A percentile compares a stretch with the other conserved stretches of the same genome.
phyloP scores from a whole-genome alignment of 495 filamentous ascomycete species.

The Apodospora peruviana region DNA sequence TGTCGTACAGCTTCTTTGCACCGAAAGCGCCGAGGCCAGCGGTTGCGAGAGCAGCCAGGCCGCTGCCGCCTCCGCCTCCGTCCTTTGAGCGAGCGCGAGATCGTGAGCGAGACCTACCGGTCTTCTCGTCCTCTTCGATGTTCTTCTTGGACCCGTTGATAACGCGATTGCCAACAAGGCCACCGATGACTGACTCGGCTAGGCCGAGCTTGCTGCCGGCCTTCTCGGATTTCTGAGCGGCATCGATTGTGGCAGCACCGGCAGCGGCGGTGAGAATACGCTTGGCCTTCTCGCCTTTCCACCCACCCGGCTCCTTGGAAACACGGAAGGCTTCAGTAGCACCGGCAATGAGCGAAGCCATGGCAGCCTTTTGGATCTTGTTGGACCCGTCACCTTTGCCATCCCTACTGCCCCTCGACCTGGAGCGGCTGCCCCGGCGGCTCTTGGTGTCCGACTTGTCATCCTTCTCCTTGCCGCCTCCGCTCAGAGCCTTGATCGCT shows the following conservation, averaged over 20 bases:
- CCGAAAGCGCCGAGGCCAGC: conserved; percentile 71
- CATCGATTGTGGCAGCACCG: conserved; percentile 77
- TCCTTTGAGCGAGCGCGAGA: conserved; percentile 47
- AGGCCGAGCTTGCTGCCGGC: conserved; percentile 57
- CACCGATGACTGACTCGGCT: conserved; percentile 75
- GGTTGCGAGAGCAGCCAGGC: conserved; percentile 62
- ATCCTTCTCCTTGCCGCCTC: conserved; percentile 38
- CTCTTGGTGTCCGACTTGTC: conserved; percentile 47
- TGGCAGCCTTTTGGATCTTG: conserved; percentile 77
- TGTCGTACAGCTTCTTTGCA: conserved; percentile 60
- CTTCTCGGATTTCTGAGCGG: conserved; percentile 67
- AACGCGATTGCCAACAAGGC: conserved; percentile 73
- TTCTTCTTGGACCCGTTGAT: conserved; percentile 68
- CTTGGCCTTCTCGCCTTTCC: conserved; percentile 80
- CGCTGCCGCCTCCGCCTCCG: conserved; percentile 42
- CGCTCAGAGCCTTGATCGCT: conserved; percentile 48
- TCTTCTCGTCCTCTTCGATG: conserved; percentile 48
- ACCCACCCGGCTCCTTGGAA: conserved; percentile 77
- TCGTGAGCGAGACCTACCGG: conserved; percentile 44
- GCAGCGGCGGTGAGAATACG: conserved; percentile 83
- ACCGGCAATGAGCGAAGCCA: conserved; percentile 78
- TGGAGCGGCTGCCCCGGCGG: conserved; percentile 47
- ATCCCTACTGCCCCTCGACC: conserved; percentile 44
- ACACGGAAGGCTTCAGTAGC: conserved; percentile 83
- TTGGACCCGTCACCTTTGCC: conserved; percentile 45